Percentiles rank a stretch among this genome's conserved stretches.
Conservation (phyloP, 495 filamentous ascomycete genomes). For the Daldinia bambusicola region DNA sequence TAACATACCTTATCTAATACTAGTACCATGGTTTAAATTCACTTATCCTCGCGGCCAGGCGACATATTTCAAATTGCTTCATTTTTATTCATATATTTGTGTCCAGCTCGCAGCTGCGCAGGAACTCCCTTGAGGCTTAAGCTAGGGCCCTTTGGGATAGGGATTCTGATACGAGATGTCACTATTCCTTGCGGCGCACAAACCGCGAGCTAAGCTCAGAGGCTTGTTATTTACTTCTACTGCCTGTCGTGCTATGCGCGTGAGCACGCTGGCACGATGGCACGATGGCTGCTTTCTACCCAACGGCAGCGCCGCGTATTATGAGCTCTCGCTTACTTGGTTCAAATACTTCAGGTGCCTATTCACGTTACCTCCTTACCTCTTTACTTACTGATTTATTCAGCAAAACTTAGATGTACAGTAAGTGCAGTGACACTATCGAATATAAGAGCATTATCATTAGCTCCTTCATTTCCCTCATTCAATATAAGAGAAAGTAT, state of each 20-base stretch:
- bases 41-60: slow-evolving; percentile 11
- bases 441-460: background rate
- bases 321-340: slow-evolving; percentile 1
- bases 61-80: slow-evolving; percentile 31
- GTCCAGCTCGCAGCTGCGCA: background rate
- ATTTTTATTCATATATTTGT: slow-evolving; percentile 8
- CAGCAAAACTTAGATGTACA: background rate
- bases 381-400: background rate
- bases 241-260: background rate
- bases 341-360: too few relatives aligned
- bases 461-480: background rate
- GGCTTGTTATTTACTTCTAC: slow-evolving; percentile 7
- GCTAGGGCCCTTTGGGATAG: background rate
- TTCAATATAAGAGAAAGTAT: background rate
- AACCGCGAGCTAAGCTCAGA: slow-evolving; percentile 11
- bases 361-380: background rate
- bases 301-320: slow-evolving; percentile 27
- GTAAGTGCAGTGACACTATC: background rate
- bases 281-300: slow-evolving; percentile 10
- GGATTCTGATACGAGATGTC: slow-evolving; percentile 20
- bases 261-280: slow-evolving; percentile 13
- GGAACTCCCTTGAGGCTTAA: background rate
- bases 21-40: slow-evolving; percentile 8
- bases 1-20: too few relatives aligned
- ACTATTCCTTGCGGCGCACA: slow-evolving; percentile 6